Evolutionary conservation across 257 asterid genomes (phyloP), one percentile per base, ranked within the genome.

Genomic region (Solanum corneliomulleri): DNA sequence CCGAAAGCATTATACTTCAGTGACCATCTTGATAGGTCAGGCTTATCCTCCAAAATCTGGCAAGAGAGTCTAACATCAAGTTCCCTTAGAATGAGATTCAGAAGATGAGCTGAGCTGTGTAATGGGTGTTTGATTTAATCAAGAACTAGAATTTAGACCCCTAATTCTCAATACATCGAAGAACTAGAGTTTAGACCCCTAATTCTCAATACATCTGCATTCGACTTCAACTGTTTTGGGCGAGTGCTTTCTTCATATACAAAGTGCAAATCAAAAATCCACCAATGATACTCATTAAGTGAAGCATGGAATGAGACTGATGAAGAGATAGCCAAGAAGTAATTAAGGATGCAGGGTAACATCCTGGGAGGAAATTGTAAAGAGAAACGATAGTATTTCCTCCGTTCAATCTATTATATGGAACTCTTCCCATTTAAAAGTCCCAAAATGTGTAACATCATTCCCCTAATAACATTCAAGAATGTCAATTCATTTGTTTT

Each of bases 1-100:
- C 99, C 99, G 87, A 97, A 97, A 86, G 99, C 99, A 56, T 93
- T 87, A 91, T 97, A 97, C 91, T 95, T 95, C 80, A 97, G 93
- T 7, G 96, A 92, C 99, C 98, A 97, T 86, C 98, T 93, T 3
- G 98, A 97, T 78, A 93, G 88, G 33, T 97, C 98, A 60, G 99
- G 99, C 91, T 94, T 95, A 89, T 95, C 98, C 89, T 95, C 96
- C 88, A 97, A 88, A 90, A 92, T 89, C 99, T 96, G 91, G 60
- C 45, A 90, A 88, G 87, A 87, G 64, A 89, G 76, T 84, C 60
- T 33, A 86, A 16, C 83, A 89, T 76, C 86, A 90, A 83, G 86
- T 80, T 84, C 66, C 82, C 85, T 42, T 84, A 15, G 76, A 76
- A 23, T 16, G 68, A 56, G 37, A 87, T 77, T 76, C 44, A 31